Evolutionary conservation across 1,284 basidiomycete genomes (phyloP).

Genomic region (Boletellus sp.): DNA sequence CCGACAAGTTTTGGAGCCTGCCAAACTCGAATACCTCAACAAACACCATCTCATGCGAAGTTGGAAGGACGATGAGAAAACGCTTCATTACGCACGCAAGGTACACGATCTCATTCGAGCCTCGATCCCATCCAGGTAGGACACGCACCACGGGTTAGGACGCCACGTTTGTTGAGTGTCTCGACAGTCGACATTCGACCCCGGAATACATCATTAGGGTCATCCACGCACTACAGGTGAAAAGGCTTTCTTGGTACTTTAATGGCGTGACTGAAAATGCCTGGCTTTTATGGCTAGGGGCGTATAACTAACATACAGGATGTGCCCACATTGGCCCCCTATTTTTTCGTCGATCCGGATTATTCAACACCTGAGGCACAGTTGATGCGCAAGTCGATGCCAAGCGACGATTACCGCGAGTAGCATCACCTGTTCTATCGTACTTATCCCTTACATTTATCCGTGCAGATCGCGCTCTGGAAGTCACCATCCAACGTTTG

Average conservation of each 20-base stretch:
- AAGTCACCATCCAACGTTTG: constrained; percentile 11
- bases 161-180: not conserved
- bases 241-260: not conserved
- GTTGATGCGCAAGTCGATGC: constrained; percentile 49
- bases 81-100: constrained; percentile 46
- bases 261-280: not conserved
- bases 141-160: not conserved
- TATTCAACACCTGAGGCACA: constrained; percentile 52
- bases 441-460: not conserved
- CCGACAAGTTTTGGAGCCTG: constrained; percentile 65
- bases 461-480: constrained; percentile 21
- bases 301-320: constrained; percentile 68
- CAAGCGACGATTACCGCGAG: constrained; percentile 44
- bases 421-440: not conserved
- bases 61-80: constrained; percentile 43
- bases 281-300: constrained; percentile 43
- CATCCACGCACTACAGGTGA: constrained; percentile 54
- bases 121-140: constrained; percentile 39
- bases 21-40: constrained; percentile 75
- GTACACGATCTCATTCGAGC: constrained; percentile 45
- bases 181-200: constrained; percentile 44
- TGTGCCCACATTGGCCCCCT: constrained; percentile 62
- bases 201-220: constrained; percentile 56
- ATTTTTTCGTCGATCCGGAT: constrained; percentile 73
- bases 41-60: constrained; percentile 64